Evolutionary conservation across 2,329 filamentous ascomycete genomes (phyloP), one percentile per base, ranked within the genome.

Genomic region (Xylariaceae sp.): DNA sequence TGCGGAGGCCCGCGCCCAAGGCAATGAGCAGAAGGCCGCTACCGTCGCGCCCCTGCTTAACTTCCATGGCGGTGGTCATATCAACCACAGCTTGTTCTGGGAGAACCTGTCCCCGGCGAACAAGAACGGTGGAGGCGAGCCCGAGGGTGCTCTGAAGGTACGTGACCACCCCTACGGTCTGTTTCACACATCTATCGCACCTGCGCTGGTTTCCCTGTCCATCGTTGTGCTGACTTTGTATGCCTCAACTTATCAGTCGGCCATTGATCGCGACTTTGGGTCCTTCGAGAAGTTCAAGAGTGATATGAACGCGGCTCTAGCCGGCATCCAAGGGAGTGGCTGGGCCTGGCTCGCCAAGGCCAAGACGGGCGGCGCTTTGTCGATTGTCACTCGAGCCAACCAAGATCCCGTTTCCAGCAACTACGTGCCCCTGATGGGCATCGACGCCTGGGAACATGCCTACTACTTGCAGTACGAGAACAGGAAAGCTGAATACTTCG

Each of bases 401-500:
- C 84, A 87, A 70, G 84, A 87, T 65, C 80, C 79, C 2, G 73
- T 82, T 1, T 68, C 74, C 3, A 75, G 73, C 1, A 73, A 74
- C 47, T 71, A 72, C 32, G 67, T 73, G 7, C 79, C 79, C 1
- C 70, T 87, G 10, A 72, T 83, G 48, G 84, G 83, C 1, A 74
- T 87, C 6, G 84, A 87, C 66, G 85, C 86, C 71, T 87, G 80
- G 79, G 79, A 81, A 68, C 79, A 82, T 67, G 79, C 79, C 1
- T 82, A 81, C 63, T 82, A 82, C 61, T 66, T 81, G 18, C 78
- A 80, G 62, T 91, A 91, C 72, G 79, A 90, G 79, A 91, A 91
- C 76, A 81, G 86, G 69, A 90, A 90, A 79, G 87, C 85, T 51
- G 87, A 90, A 71, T 91, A 91, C 75, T 90, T 90, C 76, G 80